A percentile compares a stretch with the other conserved stretches of the same genome.
Evolutionary conservation across 2,329 filamentous ascomycete genomes (phyloP).

Genomic region (Cladosporium sp.): DNA sequence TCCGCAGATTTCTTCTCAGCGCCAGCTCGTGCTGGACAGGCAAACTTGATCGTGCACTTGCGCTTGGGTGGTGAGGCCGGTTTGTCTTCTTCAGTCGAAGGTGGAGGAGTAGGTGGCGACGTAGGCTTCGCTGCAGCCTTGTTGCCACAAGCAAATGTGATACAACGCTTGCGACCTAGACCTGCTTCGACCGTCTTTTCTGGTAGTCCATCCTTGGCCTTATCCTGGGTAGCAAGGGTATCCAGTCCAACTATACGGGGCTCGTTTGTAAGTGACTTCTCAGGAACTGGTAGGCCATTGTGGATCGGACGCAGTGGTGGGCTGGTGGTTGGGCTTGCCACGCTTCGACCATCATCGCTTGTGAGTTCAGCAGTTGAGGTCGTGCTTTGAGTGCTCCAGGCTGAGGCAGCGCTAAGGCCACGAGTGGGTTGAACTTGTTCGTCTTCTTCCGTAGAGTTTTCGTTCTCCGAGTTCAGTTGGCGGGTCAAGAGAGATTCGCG

Average conservation of each 20-base stretch:
- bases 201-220: constrained; percentile 33
- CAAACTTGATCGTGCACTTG: constrained; percentile 70
- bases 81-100: constrained; percentile 20
- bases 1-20: constrained; percentile 34
- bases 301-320: constrained; percentile 68
- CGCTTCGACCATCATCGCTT: constrained; percentile 74
- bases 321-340: constrained; percentile 84
- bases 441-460: constrained; percentile 43
- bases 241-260: constrained; percentile 29
- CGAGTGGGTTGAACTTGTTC: constrained; percentile 33
- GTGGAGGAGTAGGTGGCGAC: constrained; percentile 19
- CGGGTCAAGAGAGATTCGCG: constrained; percentile 84
- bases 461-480: constrained; percentile 64
- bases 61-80: constrained; percentile 49
- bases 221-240: constrained; percentile 25
- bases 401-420: constrained; percentile 59
- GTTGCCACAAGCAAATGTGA: constrained; percentile 83
- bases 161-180: constrained; percentile 78
- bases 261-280: constrained; percentile 33
- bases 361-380: constrained; percentile 87
- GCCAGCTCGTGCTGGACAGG: constrained; percentile 60
- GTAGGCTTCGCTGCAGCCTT: constrained; percentile 58
- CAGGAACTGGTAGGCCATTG: constrained; percentile 39
- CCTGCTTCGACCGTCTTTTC: constrained; percentile 63
- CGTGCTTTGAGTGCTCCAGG: constrained; percentile 76